Base-by-base conservation (phyloP, 2,329 filamentous ascomycete species). In the Claviceps africana region DNA sequence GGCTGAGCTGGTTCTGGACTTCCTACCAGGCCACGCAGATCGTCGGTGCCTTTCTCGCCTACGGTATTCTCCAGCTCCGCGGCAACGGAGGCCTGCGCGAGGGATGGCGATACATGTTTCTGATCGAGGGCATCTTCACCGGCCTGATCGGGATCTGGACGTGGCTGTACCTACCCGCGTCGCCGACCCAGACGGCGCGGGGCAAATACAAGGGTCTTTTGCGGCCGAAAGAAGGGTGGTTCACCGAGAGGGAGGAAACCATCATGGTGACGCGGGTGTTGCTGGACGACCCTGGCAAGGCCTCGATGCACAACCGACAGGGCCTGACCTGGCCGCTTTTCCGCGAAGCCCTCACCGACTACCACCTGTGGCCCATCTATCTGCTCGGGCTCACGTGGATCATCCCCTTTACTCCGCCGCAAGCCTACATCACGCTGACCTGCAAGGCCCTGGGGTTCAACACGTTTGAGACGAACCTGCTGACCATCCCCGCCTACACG, bases 191-290 rank as follows among this genome's bases (percentile, higher is more conserved):
- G 28, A 54, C 52, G 2, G 46, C 54, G 35, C 53, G 49, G 22
- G 53, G 55, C 28, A 48, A 39, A 44, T 55, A 53, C 48, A 53
- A 53, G 43, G 51, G 51, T 1, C 52, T 57, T 35, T 51, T 56
- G 25, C 46, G 53, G 30, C 56, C 63, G 1, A 70, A 71, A 35
- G 43, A 58, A n/a, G 70, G 74, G 4, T 81, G 78, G 78, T 81
- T 81, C 64, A 74, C 62, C n/a, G 72, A 74, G 49, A 70, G 59
- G 11, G 76, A 80, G 55, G 72, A 78, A 53, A 64, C 66, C 37
- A 81, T 81, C 50, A 70, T 81, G 19, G 77, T 81, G n/a, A 82
- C 81, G 53, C 70, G 81, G 0, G 61, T 71, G 2, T 59, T 70
- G 11, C 72, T 79, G 2, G 79, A 83, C 46, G 79, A 81, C 52